Evolutionary conservation across 257 asterid species (phyloP).

Genomic region (Vinca minor): DNA sequence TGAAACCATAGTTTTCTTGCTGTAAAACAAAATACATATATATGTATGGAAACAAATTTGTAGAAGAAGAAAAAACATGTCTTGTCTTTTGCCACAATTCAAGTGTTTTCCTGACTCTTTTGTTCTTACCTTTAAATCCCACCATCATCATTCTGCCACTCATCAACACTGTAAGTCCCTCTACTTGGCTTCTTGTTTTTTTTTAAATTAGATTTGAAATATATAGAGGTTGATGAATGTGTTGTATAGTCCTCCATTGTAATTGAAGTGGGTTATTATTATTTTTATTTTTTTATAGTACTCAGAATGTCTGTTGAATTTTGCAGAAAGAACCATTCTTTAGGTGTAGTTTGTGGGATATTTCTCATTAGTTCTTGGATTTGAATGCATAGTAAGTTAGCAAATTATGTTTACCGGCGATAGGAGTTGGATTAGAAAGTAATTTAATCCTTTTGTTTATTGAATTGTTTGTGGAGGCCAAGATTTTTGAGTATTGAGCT

Average conservation of each 20-base stretch:
- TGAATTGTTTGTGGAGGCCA: background rate
- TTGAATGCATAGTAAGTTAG: background rate
- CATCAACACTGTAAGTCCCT: conserved; percentile 39
- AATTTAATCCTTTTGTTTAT: background rate
- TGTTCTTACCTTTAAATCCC: conserved; percentile 52
- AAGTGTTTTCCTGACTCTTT: conserved; percentile 79
- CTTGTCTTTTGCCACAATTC: conserved; percentile 92
- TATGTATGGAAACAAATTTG: conserved; percentile 16
- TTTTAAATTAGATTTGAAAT: background rate
- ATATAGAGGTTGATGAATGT: background rate
- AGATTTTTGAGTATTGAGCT: background rate
- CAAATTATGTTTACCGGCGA: background rate
- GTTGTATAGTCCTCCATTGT: background rate
- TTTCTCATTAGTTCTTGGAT: background rate
- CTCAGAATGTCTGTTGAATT: background rate
- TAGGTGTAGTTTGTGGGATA: background rate
- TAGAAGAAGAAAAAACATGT: conserved; percentile 47
- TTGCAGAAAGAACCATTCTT: background rate
- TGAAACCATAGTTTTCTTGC: conserved; percentile 1
- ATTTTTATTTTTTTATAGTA: background rate
- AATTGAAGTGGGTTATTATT: background rate
- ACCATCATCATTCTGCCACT: conserved; percentile 30
- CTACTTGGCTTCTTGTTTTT: background rate
- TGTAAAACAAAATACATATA: background rate
- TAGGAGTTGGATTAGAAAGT: background rate